Evolutionary conservation across 2,329 filamentous ascomycete species (phyloP).

Genomic region (Trichoderma guizhouense): DNA sequence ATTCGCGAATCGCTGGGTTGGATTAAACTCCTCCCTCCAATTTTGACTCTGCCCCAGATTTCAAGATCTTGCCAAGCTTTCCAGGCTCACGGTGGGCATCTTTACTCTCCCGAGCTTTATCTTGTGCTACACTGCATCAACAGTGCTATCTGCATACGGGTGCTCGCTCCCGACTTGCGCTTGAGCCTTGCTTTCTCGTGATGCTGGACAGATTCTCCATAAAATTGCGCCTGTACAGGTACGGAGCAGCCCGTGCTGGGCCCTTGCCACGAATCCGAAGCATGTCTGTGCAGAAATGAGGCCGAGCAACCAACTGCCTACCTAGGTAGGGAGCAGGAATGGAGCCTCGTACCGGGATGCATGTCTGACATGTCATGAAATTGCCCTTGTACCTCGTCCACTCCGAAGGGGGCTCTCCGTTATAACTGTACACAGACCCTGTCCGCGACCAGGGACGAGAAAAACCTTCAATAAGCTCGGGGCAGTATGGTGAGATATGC

Average conservation of each 20-base stretch:
- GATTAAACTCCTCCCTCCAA: not conserved
- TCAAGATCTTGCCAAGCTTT: constrained; percentile 14
- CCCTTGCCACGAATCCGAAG: constrained; percentile 4
- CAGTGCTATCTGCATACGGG: not conserved
- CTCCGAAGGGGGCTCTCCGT: constrained; percentile 1
- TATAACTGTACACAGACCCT: not conserved
- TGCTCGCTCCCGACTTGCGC: not conserved
- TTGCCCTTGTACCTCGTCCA: not conserved
- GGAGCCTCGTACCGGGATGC: constrained; percentile 7
- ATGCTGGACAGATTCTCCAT: constrained; percentile 6
- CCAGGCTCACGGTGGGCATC: not conserved
- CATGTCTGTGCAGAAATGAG: constrained; percentile 2
- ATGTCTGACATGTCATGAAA: constrained; percentile 15
- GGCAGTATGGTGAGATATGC: not conserved
- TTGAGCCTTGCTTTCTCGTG: not conserved
- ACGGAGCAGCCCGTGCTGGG: not conserved
- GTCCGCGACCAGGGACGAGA: not conserved
- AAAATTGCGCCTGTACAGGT: not conserved
- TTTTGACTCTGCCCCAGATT: constrained; percentile 6
- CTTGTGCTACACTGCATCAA: not conserved
- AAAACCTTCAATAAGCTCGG: not conserved
- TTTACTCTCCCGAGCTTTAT: not conserved
- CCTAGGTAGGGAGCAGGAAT: constrained; percentile 9
- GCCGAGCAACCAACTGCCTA: not conserved
- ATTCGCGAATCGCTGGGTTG: constrained; percentile 9